phyloP scores from a whole-genome alignment of 176 grass and related monocot genomes.

The Metroxylon sagu region DNA sequence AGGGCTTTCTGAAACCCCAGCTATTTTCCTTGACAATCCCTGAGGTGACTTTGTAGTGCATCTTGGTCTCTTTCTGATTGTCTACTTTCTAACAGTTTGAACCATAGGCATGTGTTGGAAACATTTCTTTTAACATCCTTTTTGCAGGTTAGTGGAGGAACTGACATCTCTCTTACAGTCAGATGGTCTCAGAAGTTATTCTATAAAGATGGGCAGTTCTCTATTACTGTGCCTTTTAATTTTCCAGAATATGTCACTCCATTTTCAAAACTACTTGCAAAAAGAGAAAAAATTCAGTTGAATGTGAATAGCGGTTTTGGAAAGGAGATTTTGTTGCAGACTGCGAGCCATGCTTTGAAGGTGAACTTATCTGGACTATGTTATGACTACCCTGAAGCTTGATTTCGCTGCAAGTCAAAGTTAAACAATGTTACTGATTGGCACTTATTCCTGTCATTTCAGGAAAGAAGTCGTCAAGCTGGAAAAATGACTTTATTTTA shows the following conservation, averaged over 20 bases:
- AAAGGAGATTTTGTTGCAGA: conserved; percentile 78
- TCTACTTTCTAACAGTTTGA: conserved; percentile 7
- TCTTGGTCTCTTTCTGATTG: conserved; percentile 13
- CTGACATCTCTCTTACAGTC: conserved; percentile 58
- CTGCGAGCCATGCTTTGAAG: conserved; percentile 83
- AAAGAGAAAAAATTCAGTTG: conserved; percentile 89
- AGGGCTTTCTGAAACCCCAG: conserved; percentile 54
- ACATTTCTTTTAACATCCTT: neutral
- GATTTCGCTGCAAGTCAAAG: neutral
- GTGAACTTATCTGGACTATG: conserved; percentile 30
- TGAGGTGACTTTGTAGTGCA: conserved; percentile 44
- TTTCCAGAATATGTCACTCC: conserved; percentile 85
- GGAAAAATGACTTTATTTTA: conserved; percentile 68
- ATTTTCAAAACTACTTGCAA: conserved; percentile 72
- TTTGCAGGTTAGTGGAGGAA: conserved; percentile 72
- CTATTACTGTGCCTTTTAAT: conserved; percentile 58
- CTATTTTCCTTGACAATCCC: conserved; percentile 67
- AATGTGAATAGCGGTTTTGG: conserved; percentile 60
- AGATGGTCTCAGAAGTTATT: conserved; percentile 88
- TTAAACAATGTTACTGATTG: conserved; percentile 2
- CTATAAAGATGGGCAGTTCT: conserved; percentile 63
- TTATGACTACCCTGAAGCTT: neutral
- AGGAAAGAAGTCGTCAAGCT: conserved; percentile 74
- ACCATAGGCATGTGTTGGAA: no score
- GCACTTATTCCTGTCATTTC: conserved; percentile 19